Base-by-base conservation (phyloP, 2,329 filamentous ascomycete species). In the Xylariaceae sp. region DNA sequence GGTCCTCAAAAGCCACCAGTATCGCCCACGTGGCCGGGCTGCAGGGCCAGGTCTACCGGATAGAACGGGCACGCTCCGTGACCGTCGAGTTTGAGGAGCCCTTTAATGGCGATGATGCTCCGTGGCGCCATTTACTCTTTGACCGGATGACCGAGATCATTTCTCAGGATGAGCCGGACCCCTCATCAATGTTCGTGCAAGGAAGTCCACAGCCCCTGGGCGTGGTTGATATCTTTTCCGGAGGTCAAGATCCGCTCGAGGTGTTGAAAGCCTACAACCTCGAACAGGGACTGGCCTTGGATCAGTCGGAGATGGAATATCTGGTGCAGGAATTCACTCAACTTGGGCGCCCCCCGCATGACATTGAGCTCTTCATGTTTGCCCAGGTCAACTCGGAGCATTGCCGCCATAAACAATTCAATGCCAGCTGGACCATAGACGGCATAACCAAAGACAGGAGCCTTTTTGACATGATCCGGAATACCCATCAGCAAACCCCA, bases 361-460 rank as follows among this genome's bases (percentile, higher is more conserved):
- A 96, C 57, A 85, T 96, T 28, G 92, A 98, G 64, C 72, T 96
- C 15, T 96, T 96, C 70, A 96, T 96, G 92, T 98, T 96, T 59
- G 90, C 90, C 12, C 92, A 98, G 63, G 90, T 98, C 57, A 96
- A 96, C 67, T 96, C 90, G 3, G 92, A 98, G 69, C 90, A 96
- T 33, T 53, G 50, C 37, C 47, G 50, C 9, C 50, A 55, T 27
- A 48, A 46, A 33, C 64, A 69, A 50, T 98, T 98, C 74, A 98
- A 98, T 60, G 89, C 92, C 18, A 81, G 80, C 38, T 98, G 92
- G 87, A 92, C 81, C 12, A 93, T 98, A 50, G 89, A 98, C 57
- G 89, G 89, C 33, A 70, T 83, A 46, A 65, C 71, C 44, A 92
- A 89, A 71, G 72, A 76, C 29, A 75, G 83, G 55, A 90, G 82